A percentile compares a stretch with the other conserved stretches of the same genome.
These are phyloP conservation scores for Russula foetens DNA, from an alignment of 768 basidiomycete genomes.

Conservation along the genomic window DNA sequence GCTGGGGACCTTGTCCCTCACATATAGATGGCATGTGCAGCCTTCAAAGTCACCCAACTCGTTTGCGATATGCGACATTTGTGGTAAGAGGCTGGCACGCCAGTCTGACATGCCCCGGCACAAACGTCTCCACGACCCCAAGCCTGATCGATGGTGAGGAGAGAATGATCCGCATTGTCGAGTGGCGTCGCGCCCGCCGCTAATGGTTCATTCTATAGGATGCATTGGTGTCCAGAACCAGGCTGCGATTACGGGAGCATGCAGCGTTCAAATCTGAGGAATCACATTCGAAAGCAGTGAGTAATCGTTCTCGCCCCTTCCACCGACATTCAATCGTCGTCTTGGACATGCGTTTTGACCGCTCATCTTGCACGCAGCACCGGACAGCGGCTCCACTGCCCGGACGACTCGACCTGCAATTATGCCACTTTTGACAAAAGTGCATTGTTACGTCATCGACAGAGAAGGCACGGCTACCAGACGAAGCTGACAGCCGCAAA, in stretches of 20 bases:
- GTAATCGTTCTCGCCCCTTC: background rate
- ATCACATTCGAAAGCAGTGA: slow-evolving; percentile 14
- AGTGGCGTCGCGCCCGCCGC: background rate
- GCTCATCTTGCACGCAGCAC: slow-evolving; percentile 4
- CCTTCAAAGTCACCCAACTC: background rate
- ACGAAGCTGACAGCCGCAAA: slow-evolving; percentile 10
- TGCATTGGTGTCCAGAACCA: slow-evolving; percentile 16
- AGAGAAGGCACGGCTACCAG: slow-evolving; percentile 15
- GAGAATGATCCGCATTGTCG: background rate
- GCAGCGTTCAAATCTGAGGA: slow-evolving; percentile 15
- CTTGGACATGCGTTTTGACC: background rate
- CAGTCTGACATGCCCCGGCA: slow-evolving; percentile 22
- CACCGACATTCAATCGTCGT: background rate
- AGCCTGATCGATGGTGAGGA: slow-evolving; percentile 15
- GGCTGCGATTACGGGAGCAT: slow-evolving; percentile 14
- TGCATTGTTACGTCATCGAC: slow-evolving; percentile 15
- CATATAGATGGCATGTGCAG: background rate
- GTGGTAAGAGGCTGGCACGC: slow-evolving; percentile 19
- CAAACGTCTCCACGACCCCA: slow-evolving; percentile 19
- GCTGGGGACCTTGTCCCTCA: background rate
- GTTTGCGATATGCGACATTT: slow-evolving; percentile 14
- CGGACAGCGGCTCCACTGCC: slow-evolving; percentile 14
- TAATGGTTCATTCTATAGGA: slow-evolving; percentile 2
- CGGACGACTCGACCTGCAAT: slow-evolving; percentile 4
- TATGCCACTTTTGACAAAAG: slow-evolving; percentile 15